phyloP scores from a whole-genome alignment of 164 flowering plant genomes.

The Akebia trifoliata region DNA sequence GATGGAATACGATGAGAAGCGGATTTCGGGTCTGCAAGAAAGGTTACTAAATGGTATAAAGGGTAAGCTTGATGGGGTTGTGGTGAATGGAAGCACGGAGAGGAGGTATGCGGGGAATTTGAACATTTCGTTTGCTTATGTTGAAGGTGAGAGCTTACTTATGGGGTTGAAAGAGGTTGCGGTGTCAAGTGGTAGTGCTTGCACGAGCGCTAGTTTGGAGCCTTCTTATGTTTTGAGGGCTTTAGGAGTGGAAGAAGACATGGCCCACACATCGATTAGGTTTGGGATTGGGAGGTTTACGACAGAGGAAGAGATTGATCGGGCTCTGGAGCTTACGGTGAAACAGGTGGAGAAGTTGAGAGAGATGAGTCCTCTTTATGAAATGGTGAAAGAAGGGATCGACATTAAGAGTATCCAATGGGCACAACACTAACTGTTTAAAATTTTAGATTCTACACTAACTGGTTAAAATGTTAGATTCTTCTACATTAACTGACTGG shows the following conservation, averaged over 20 bases:
- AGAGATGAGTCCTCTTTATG: conserved; percentile 98
- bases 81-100: conserved; percentile 84
- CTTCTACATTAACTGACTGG: too few relatives aligned
- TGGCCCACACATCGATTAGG: conserved; percentile 97
- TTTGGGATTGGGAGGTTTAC: conserved; percentile 98
- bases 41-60: conserved; percentile 71
- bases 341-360: conserved; percentile 84
- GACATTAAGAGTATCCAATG: conserved; percentile 88
- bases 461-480: too few relatives aligned
- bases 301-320: conserved; percentile 82
- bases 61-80: conserved; percentile 65
- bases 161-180: conserved; percentile 99
- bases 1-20: conserved; percentile 76
- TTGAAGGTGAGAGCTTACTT: conserved; percentile 91
- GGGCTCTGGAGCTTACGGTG: conserved; percentile 86
- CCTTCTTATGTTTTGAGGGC: conserved; percentile 95
- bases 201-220: conserved; percentile 94
- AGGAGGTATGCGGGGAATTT: conserved; percentile 81
- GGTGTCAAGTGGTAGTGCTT: conserved; percentile 95
- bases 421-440: conserved; percentile 71
- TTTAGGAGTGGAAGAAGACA: conserved; percentile 94
- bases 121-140: conserved; percentile 89
- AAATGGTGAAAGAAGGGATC: conserved; percentile 95
- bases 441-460: too few relatives aligned
- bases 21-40: conserved; percentile 52